A percentile compares a stretch with the other conserved stretches of the same genome.
Evolutionary conservation across 768 basidiomycete genomes (phyloP).

Genomic region (Gloeopeniophorella convolvens): DNA sequence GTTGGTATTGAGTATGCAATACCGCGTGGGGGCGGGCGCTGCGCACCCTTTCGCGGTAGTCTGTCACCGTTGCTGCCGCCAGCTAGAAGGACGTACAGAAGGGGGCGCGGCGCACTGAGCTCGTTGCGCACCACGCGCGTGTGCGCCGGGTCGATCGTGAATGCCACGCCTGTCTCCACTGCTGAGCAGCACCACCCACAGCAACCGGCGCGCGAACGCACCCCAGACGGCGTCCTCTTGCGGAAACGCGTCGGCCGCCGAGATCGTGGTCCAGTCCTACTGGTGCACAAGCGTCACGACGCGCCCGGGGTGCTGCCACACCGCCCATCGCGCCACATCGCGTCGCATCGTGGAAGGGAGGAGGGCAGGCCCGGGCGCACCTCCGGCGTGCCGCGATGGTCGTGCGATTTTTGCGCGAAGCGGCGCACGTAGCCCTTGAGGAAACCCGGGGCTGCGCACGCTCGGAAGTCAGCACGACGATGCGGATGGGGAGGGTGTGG

Average conservation of each 20-base stretch:
- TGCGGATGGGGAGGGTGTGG: neutral
- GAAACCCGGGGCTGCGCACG: constrained; percentile 42
- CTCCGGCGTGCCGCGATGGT: too few relatives aligned
- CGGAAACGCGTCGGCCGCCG: constrained; percentile 56
- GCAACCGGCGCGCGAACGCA: constrained; percentile 22
- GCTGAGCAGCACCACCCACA: too few relatives aligned
- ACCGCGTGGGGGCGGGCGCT: too few relatives aligned
- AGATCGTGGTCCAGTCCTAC: constrained; percentile 77
- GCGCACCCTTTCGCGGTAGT: constrained; percentile 78
- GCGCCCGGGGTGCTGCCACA: constrained; percentile 76
- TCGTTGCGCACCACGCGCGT: constrained; percentile 75
- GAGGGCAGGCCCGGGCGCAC: constrained; percentile 82
- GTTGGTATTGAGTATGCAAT: too few relatives aligned
- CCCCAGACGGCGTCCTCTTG: constrained; percentile 84
- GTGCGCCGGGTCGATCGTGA: too few relatives aligned
- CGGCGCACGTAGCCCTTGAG: too few relatives aligned
- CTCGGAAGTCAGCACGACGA: neutral
- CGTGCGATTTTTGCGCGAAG: too few relatives aligned
- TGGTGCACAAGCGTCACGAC: constrained; percentile 87
- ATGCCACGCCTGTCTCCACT: constrained; percentile 69
- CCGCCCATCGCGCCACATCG: neutral
- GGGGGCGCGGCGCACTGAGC: constrained; percentile 46
- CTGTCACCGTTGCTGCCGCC: constrained; percentile 24
- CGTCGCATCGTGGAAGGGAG: constrained; percentile 47
- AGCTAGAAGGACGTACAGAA: neutral